Evolutionary conservation across 2,329 filamentous ascomycete species (phyloP), one percentile per base, ranked within the genome.

Genomic region (Coniella vitis): DNA sequence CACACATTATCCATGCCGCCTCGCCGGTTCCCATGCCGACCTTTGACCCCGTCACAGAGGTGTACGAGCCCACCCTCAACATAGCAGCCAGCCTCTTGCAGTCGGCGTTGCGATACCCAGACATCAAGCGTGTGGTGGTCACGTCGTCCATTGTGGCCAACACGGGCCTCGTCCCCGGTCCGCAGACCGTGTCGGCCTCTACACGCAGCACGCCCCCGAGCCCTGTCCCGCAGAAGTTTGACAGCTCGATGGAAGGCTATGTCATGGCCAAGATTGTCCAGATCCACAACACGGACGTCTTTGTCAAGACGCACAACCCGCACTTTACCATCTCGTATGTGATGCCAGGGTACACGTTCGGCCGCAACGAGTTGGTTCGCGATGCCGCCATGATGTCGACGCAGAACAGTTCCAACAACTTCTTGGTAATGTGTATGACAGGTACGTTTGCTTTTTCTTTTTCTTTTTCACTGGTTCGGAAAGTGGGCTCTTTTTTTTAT

Each of bases 401-500:
- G 4, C 51, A 55, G n/a, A 61, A 60, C 47, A 61, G 58, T 51
- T 60, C 60, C 19, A 62, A 61, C 45, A 59, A 56, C 40, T 56
- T 60, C 34, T 45, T 60, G 16, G 52, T 59, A 53, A 32, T 53
- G 34, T 55, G 32, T 8, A 49, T 63, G 34, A n/a, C n/a, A n/a
- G n/a, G n/a, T n/a, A n/a, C n/a, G n/a, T n/a, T n/a, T n/a, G n/a
- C n/a, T n/a, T n/a, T n/a, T n/a, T n/a, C n/a, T n/a, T n/a, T n/a
- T n/a, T n/a, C n/a, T n/a, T n/a, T n/a, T n/a, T n/a, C n/a, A n/a
- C n/a, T n/a, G n/a, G n/a, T n/a, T n/a, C n/a, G n/a, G n/a, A n/a
- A n/a, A n/a, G n/a, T n/a, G n/a, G n/a, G n/a, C n/a, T n/a, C n/a
- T n/a, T n/a, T n/a, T n/a, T n/a, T n/a, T n/a, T n/a, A n/a, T n/a